Evolutionary conservation across 305 asterid genomes (phyloP).

Genomic region (Solanum hybrid): DNA sequence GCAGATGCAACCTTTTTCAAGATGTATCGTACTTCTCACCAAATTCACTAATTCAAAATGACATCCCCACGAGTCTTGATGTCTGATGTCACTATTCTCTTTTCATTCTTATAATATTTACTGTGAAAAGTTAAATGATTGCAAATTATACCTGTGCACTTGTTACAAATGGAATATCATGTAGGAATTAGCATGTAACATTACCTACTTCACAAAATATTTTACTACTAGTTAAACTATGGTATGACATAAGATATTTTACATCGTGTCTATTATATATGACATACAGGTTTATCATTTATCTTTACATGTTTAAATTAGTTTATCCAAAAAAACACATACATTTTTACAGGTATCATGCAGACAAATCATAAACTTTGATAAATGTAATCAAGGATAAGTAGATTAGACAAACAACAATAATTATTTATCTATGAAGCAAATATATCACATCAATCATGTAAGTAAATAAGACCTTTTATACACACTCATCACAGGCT

Average conservation of each 20-base stretch:
- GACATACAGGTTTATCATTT: background rate
- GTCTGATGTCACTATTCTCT: background rate
- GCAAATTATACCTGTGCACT: background rate
- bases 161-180: background rate
- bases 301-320: background rate
- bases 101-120: background rate
- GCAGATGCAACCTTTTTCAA: background rate
- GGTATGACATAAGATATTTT: background rate
- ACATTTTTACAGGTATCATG: background rate
- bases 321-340: background rate
- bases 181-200: background rate
- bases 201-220: background rate
- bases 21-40: background rate
- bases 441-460: background rate
- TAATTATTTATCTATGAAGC: background rate
- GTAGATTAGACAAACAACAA: background rate
- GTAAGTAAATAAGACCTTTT: background rate
- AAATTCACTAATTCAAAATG: background rate
- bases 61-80: background rate
- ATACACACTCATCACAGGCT: background rate
- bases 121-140: background rate
- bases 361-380: background rate
- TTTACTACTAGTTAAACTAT: background rate
- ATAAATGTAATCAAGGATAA: background rate
- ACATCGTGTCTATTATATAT: background rate